These are phyloP conservation scores for Gonium pectorale DNA, from an alignment of 139 green algal species.

Conservation along the genomic window DNA sequence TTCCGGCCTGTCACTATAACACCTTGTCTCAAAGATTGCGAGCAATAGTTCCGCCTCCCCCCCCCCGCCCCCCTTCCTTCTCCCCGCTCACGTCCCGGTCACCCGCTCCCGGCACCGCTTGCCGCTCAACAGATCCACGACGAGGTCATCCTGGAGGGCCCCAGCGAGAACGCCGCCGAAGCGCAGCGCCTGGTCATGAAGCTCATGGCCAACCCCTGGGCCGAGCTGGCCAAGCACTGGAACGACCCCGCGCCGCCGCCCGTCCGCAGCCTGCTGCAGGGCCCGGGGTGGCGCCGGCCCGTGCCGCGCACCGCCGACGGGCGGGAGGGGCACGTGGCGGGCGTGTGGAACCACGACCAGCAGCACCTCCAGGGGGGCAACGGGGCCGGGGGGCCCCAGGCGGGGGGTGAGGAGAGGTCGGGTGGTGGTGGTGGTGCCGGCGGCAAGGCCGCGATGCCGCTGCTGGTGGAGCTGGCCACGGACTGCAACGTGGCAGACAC, in stretches of 20 bases:
- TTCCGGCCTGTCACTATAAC: no score
- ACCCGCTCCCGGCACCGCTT: no score
- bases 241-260: not conserved
- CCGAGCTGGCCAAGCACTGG: conserved; percentile 35
- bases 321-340: conserved; percentile 16
- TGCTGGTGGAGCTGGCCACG: conserved; percentile 89
- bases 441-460: conserved; percentile 58
- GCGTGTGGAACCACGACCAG: conserved; percentile 8
- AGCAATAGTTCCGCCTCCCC: not conserved
- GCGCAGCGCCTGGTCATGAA: conserved; percentile 82
- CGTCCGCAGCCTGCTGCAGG: not conserved
- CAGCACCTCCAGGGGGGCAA: not conserved
- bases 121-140: conserved; percentile 98
- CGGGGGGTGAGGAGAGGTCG: not conserved
- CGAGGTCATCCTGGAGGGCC: conserved; percentile 98
- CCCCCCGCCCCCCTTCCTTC: conserved; percentile 10
- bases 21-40: no score
- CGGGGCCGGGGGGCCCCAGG: not conserved
- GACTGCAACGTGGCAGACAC: conserved; percentile 92
- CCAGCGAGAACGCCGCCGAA: conserved; percentile 74
- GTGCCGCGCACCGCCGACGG: not conserved
- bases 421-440: conserved; percentile 21
- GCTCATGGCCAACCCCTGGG: conserved; percentile 93
- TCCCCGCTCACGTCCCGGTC: no score
- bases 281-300: not conserved